Percentiles rank a stretch among this genome's conserved stretches.
These are phyloP conservation scores for Pseudocercospora crystallina DNA, from an alignment of 2,329 filamentous ascomycete genomes.

Conservation along the genomic window DNA sequence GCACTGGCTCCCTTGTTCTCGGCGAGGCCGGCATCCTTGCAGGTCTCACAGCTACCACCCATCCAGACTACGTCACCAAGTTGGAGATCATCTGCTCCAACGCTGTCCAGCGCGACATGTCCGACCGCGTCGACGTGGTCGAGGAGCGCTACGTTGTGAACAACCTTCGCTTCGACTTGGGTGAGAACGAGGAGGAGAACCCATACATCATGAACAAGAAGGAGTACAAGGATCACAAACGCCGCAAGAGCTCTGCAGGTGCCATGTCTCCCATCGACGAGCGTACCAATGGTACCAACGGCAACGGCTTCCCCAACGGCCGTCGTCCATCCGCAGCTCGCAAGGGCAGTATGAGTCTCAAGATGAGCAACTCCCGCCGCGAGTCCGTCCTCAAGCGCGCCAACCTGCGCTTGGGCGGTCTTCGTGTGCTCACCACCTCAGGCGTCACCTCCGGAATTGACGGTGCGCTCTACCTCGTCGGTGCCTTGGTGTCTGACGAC, in stretches of 20 bases:
- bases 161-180: slow-evolving; percentile 82
- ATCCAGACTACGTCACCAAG: slow-evolving; percentile 75
- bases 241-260: slow-evolving; percentile 42
- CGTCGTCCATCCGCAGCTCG: slow-evolving; percentile 49
- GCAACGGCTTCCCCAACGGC: slow-evolving; percentile 34
- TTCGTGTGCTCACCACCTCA: slow-evolving; percentile 76
- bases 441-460: slow-evolving; percentile 79
- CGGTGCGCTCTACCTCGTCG: slow-evolving; percentile 80
- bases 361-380: slow-evolving; percentile 69
- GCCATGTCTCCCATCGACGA: slow-evolving; percentile 34
- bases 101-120: slow-evolving; percentile 65
- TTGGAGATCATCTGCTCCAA: slow-evolving; percentile 81
- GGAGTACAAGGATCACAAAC: slow-evolving; percentile 49
- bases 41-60: slow-evolving; percentile 77
- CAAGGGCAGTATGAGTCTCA: slow-evolving; percentile 82
- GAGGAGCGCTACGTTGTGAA: slow-evolving; percentile 88
- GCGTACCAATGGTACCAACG: slow-evolving; percentile 28
- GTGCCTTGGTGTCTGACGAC: slow-evolving; percentile 75
- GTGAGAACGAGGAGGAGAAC: slow-evolving; percentile 76
- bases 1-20: slow-evolving; percentile 75
- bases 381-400: slow-evolving; percentile 79
- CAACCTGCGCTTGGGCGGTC: slow-evolving; percentile 67
- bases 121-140: slow-evolving; percentile 78
- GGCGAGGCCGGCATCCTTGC: slow-evolving; percentile 74
- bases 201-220: slow-evolving; percentile 78